Evolutionary conservation across 2,329 filamentous ascomycete genomes (phyloP).

Genomic region (Colletotrichum kahawae): DNA sequence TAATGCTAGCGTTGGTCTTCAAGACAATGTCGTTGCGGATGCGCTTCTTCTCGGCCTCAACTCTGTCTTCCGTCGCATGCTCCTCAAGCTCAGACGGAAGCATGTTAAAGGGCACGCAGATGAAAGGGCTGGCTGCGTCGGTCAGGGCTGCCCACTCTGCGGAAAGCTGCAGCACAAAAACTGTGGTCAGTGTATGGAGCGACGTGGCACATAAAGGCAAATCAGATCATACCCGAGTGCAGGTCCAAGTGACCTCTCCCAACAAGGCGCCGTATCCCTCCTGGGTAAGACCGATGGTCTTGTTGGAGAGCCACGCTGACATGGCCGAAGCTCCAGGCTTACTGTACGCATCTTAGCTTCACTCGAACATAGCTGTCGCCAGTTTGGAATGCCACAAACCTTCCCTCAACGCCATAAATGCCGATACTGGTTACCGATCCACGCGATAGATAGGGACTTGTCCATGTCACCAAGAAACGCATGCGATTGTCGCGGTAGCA

Average conservation of each 20-base stretch:
- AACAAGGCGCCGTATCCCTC: slow-evolving; percentile 47
- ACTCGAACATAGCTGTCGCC: background rate
- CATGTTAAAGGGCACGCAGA: slow-evolving; percentile 48
- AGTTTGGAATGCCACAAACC: slow-evolving; percentile 25
- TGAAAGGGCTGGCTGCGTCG: slow-evolving; percentile 35
- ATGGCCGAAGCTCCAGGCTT: slow-evolving; percentile 51
- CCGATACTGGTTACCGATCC: slow-evolving; percentile 45
- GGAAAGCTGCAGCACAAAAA: slow-evolving; percentile 31
- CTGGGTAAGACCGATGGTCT: slow-evolving; percentile 44
- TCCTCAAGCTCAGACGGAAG: slow-evolving; percentile 37
- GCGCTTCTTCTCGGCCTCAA: slow-evolving; percentile 40
- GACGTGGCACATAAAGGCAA: too few species aligned
- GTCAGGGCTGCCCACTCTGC: slow-evolving; percentile 46
- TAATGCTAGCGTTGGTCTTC: slow-evolving; percentile 40
- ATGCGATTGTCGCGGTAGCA: slow-evolving; percentile 49
- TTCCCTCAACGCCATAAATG: slow-evolving; percentile 49
- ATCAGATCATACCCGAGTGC: slow-evolving; percentile 36
- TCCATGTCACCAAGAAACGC: slow-evolving; percentile 47
- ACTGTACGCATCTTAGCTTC: slow-evolving; percentile 25
- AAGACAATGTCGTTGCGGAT: slow-evolving; percentile 43
- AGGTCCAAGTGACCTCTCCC: slow-evolving; percentile 48
- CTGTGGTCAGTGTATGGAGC: background rate
- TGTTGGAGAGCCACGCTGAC: slow-evolving; percentile 48
- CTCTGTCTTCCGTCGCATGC: slow-evolving; percentile 26
- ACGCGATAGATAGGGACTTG: slow-evolving; percentile 42